Percentiles rank a stretch among this genome's conserved stretches.
Conservation (phyloP, 495 filamentous ascomycete genomes). For the Massariosphaeria phaeospora region DNA sequence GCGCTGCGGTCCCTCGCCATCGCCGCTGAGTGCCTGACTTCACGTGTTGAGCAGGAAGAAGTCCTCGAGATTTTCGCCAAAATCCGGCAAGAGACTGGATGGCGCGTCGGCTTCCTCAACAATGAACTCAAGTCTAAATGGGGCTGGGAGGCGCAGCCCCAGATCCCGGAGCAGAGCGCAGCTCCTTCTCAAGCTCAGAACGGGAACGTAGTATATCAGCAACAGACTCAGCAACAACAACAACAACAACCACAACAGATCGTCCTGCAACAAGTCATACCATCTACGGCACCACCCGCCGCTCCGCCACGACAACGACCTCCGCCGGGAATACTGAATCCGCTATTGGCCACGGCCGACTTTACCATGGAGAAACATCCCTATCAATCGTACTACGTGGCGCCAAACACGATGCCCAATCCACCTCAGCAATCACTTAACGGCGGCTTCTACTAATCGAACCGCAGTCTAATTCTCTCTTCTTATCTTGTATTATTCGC, state of each 20-base stretch:
- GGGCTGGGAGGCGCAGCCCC: constrained; percentile 60
- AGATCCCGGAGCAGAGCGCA: neutral
- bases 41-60: constrained; percentile 72
- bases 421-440: neutral
- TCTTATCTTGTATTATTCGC: no score
- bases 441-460: no score
- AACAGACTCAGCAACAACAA: constrained; percentile 14
- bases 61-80: constrained; percentile 69
- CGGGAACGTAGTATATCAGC: neutral
- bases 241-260: no score
- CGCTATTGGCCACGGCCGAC: constrained; percentile 60
- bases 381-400: constrained; percentile 57
- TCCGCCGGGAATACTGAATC: constrained; percentile 53
- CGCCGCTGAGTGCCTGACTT: constrained; percentile 67
- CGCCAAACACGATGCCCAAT: constrained; percentile 32
- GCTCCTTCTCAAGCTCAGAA: neutral
- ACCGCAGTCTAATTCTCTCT: no score
- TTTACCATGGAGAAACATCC: constrained; percentile 70
- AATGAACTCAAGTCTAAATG: constrained; percentile 67
- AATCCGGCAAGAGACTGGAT: constrained; percentile 72
- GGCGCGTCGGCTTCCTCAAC: constrained; percentile 64
- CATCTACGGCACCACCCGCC: constrained; percentile 8
- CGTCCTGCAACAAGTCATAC: constrained; percentile 8
- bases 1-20: constrained; percentile 73
- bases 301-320: constrained; percentile 12